These are phyloP conservation scores for Apophysomyces elegans DNA, from an alignment of 371 early-diverging fungal species.

Conservation along the genomic window DNA sequence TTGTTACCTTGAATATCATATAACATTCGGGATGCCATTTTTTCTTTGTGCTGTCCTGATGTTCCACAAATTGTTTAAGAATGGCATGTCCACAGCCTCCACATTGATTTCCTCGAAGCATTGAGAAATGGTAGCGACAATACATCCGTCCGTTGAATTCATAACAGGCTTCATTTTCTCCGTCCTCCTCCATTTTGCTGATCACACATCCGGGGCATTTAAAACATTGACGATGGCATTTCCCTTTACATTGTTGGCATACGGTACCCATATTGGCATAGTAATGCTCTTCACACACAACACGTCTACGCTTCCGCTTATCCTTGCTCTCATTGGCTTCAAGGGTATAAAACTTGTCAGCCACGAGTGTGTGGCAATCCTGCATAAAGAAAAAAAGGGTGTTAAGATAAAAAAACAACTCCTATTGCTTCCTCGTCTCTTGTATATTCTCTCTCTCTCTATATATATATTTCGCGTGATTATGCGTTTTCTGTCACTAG, in stretches of 20 bases:
- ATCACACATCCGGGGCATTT: constrained; percentile 24
- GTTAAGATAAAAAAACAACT: not conserved
- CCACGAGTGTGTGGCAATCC: constrained; percentile 32
- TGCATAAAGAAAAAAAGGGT: constrained; percentile 14
- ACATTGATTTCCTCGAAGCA: constrained; percentile 84
- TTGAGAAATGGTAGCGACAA: constrained; percentile 92
- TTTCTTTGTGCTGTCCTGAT: constrained; percentile 68
- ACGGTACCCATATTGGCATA: constrained; percentile 22
- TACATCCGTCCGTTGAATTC: constrained; percentile 86
- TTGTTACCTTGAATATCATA: constrained; percentile 74
- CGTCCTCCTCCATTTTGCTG: constrained; percentile 18
- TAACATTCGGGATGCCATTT: constrained; percentile 99
- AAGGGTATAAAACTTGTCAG: constrained; percentile 29
- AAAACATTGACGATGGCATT: constrained; percentile 24
- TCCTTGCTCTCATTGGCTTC: constrained; percentile 5
- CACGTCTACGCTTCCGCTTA: constrained; percentile 14
- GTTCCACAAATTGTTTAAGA: constrained; percentile 91
- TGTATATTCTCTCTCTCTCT: not conserved
- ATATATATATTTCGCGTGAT: not conserved
- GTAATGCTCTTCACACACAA: constrained; percentile 37
- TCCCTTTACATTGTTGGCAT: constrained; percentile 23
- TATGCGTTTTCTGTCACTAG: not conserved
- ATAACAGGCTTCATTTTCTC: constrained; percentile 80
- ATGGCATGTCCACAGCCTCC: constrained; percentile 93
- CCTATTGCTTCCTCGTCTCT: not conserved